Conservation (phyloP, 306 rosid species). For the Mucuna pruriens region DNA sequence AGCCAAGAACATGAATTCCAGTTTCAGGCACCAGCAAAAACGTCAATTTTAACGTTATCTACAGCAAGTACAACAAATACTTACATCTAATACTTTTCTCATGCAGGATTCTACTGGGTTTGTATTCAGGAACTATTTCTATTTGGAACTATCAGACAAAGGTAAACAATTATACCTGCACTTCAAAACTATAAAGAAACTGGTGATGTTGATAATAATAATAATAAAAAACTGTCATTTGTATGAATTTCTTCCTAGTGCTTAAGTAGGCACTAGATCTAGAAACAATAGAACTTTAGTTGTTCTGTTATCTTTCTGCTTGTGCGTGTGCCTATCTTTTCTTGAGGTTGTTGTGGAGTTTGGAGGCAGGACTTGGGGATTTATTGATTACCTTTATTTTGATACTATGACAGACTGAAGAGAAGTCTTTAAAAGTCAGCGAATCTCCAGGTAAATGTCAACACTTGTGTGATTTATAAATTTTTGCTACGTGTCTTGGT, state of each 20-base stretch:
- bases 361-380: not conserved
- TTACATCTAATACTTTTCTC: constrained; percentile 7
- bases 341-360: not conserved
- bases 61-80: not conserved
- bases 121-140: constrained; percentile 65
- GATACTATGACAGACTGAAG: constrained; percentile 47
- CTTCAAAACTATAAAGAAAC: not conserved
- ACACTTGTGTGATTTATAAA: not conserved
- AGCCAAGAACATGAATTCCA: not conserved
- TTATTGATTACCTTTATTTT: constrained; percentile 31
- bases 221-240: not conserved
- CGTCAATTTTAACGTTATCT: not conserved
- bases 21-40: not conserved
- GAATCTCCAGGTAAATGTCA: constrained; percentile 63
- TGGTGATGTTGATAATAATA: not conserved
- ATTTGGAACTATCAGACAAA: constrained; percentile 71
- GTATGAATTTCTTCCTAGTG: not conserved
- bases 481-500: not conserved
- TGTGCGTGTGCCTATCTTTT: not conserved
- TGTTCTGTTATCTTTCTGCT: not conserved
- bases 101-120: constrained; percentile 71
- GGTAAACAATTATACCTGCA: constrained; percentile 38
- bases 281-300: not conserved
- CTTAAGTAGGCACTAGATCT: not conserved
- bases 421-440: constrained; percentile 58